phyloP scores from a whole-genome alignment of 768 basidiomycete species.

The Suillus hirtellus region DNA sequence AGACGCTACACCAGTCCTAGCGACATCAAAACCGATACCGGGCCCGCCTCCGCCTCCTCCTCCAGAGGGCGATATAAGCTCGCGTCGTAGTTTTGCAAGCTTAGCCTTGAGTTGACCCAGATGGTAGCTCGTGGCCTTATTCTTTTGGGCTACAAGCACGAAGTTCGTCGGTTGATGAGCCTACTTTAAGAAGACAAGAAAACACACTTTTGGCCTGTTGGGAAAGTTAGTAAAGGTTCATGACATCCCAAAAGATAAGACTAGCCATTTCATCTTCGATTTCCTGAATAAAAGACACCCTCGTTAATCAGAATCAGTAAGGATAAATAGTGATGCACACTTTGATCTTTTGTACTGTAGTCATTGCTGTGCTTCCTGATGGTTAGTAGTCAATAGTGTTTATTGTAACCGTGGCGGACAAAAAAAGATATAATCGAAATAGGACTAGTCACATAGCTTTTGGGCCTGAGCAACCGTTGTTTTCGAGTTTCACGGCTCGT shows the following conservation, averaged over 20 bases:
- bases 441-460: slow-evolving; percentile 9
- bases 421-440: slow-evolving; percentile 10
- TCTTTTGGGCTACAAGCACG: slow-evolving; percentile 76
- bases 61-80: slow-evolving; percentile 78
- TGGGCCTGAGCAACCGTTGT: slow-evolving; percentile 9
- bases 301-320: slow-evolving; percentile 14
- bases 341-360: slow-evolving; percentile 90
- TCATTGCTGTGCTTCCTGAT: slow-evolving; percentile 48
- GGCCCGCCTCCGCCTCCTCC: slow-evolving; percentile 83
- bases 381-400: slow-evolving; percentile 8
- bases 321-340: slow-evolving; percentile 37
- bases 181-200: slow-evolving; percentile 9
- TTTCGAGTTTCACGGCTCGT: slow-evolving; percentile 2
- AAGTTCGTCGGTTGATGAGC: slow-evolving; percentile 15
- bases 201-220: slow-evolving; percentile 75
- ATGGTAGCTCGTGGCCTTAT: slow-evolving; percentile 96
- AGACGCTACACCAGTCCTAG: slow-evolving; percentile 94
- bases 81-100: slow-evolving; percentile 93
- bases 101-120: slow-evolving; percentile 97
- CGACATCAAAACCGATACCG: slow-evolving; percentile 96
- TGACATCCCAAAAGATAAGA: slow-evolving; percentile 18
- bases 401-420: slow-evolving; percentile 3
- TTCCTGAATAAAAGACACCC: slow-evolving; percentile 51
- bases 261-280: slow-evolving; percentile 96
- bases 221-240: background rate